Evolutionary conservation across 176 grass and related monocot species (phyloP).

Genomic region (Oryza coarctata): DNA sequence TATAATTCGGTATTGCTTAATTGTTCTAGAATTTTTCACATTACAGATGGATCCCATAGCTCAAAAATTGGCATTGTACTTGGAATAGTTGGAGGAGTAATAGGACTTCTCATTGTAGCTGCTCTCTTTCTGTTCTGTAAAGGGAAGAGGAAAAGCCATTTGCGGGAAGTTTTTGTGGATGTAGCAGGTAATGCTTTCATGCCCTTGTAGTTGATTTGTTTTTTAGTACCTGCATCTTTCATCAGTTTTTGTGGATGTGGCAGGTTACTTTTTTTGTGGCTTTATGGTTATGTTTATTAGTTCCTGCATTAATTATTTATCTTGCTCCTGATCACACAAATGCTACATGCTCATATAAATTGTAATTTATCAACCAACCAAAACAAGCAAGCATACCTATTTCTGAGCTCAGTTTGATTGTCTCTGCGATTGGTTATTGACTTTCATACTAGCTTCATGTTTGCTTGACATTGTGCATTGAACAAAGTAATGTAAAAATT

Average conservation of each 20-base stretch:
- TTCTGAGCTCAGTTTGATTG: neutral
- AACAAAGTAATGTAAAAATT: conserved; percentile 17
- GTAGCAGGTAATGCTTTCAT: conserved; percentile 55
- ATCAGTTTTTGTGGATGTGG: neutral
- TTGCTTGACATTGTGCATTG: neutral
- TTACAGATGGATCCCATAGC: conserved; percentile 53
- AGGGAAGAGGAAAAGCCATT: conserved; percentile 46
- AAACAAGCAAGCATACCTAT: neutral
- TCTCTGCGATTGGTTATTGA: neutral
- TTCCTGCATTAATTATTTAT: neutral
- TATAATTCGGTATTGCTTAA: neutral
- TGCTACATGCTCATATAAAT: neutral
- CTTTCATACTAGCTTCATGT: neutral
- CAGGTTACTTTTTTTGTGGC: neutral
- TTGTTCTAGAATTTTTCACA: conserved; percentile 23
- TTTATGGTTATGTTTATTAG: neutral
- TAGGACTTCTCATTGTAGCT: conserved; percentile 55
- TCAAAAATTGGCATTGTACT: conserved; percentile 72
- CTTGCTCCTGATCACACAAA: neutral
- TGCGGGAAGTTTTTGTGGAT: conserved; percentile 72
- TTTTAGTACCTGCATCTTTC: neutral
- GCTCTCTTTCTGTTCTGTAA: conserved; percentile 65
- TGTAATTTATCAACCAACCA: neutral
- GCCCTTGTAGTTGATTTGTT: conserved; percentile 3
- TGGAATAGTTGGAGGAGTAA: conserved; percentile 64